Percentiles rank a stretch among this genome's conserved stretches.
Evolutionary conservation across 257 asterid species (phyloP).

Genomic region (Solanum sparsipilum): DNA sequence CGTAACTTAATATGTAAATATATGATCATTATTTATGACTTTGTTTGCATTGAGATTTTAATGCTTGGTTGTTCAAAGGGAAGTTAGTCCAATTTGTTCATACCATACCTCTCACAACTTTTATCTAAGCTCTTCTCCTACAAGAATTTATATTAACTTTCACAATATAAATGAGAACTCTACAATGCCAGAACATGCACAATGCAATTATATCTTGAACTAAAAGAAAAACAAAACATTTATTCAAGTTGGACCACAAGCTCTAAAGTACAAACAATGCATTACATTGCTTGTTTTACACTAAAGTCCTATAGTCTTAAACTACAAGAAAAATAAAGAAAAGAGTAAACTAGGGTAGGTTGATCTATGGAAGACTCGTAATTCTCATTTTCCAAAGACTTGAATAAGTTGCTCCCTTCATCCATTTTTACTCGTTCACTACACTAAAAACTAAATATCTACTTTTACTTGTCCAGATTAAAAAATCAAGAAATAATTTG

Average conservation of each 20-base stretch:
- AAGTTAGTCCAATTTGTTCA: background rate
- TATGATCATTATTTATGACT: background rate
- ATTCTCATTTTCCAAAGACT: background rate
- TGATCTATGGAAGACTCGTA: background rate
- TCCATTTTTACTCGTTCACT: background rate
- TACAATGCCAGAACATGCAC: background rate
- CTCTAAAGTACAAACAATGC: background rate
- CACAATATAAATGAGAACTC: background rate
- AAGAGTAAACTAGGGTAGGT: background rate
- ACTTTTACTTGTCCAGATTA: no score
- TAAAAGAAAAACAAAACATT: background rate
- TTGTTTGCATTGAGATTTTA: background rate
- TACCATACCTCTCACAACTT: background rate
- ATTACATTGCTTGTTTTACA: background rate
- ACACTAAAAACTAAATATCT: background rate
- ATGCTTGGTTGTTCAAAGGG: background rate
- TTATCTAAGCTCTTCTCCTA: background rate
- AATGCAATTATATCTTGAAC: background rate
- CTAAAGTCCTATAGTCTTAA: background rate
- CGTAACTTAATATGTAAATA: background rate
- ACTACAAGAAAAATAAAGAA: background rate
- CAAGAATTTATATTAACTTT: background rate
- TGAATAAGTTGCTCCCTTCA: background rate
- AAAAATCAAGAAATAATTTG: background rate
- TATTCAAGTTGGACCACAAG: background rate